phyloP scores from a whole-genome alignment of 257 asterid species.

The Solanum raphanifolium region DNA sequence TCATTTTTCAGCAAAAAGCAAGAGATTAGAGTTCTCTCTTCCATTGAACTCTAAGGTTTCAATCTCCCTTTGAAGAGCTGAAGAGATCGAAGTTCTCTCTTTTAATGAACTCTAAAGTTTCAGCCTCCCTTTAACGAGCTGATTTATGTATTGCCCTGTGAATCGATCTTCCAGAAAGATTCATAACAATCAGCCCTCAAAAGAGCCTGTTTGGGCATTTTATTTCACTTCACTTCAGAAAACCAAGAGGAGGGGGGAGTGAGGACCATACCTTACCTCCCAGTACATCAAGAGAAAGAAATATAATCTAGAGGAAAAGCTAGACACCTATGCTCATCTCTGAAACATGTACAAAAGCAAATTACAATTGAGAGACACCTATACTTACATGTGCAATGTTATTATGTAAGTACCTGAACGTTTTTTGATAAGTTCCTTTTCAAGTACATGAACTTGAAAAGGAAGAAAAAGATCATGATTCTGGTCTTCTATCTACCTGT shows the following conservation, averaged over 20 bases:
- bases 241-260: neutral
- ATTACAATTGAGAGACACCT: neutral
- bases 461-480: neutral
- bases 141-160: too few species aligned
- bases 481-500: neutral
- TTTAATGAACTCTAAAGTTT: too few species aligned
- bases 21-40: too few species aligned
- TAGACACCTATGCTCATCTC: neutral
- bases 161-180: too few species aligned
- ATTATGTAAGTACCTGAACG: neutral
- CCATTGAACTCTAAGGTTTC: too few species aligned
- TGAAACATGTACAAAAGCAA: neutral
- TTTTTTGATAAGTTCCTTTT: neutral
- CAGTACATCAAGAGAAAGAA: neutral
- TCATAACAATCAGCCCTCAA: neutral
- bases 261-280: neutral
- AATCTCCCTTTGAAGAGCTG: too few species aligned
- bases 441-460: neutral
- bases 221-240: neutral
- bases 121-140: too few species aligned
- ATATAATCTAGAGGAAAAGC: neutral
- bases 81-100: too few species aligned
- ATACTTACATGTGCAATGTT: neutral
- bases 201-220: neutral
- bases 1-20: too few species aligned